phyloP scores from a whole-genome alignment of 306 rosid species.

The Boehmeria nivea region DNA sequence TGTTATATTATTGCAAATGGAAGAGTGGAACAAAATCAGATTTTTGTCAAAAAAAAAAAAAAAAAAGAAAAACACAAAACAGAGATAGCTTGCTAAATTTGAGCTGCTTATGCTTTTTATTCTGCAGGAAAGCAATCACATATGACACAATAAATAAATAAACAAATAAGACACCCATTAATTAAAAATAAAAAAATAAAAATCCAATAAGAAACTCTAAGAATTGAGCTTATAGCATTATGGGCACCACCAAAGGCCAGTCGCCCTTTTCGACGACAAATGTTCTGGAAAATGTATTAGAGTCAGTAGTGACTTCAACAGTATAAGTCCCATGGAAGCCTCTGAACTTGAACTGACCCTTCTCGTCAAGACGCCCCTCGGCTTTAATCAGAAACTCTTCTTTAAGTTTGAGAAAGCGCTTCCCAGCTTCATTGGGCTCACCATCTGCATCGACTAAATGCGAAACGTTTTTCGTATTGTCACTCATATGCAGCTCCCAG shows the following conservation, averaged over 20 bases:
- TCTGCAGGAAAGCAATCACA: too few relatives aligned
- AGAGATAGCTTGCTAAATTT: too few relatives aligned
- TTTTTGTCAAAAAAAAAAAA: too few relatives aligned
- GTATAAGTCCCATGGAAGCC: conserved; percentile 68
- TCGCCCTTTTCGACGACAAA: conserved; percentile 69
- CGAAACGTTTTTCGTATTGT: conserved; percentile 33
- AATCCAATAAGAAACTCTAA: too few relatives aligned
- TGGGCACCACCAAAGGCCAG: conserved; percentile 40
- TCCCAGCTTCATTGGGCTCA: conserved; percentile 67
- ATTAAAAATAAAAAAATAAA: too few relatives aligned
- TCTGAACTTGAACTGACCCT: conserved; percentile 53
- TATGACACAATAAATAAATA: too few relatives aligned
- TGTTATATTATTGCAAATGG: too few relatives aligned
- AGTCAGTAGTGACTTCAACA: conserved; percentile 40
- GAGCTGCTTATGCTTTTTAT: too few relatives aligned
- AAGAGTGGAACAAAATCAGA: too few relatives aligned
- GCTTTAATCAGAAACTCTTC: conserved; percentile 65
- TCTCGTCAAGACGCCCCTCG: conserved; percentile 46
- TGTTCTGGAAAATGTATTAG: conserved; percentile 42
- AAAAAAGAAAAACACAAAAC: too few relatives aligned
- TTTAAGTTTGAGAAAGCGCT: conserved; percentile 48
- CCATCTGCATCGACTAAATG: conserved; percentile 77
- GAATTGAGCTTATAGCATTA: conserved; percentile 45
- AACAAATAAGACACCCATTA: too few relatives aligned
- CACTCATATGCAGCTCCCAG: conserved; percentile 78